These are phyloP conservation scores for Phylloporus sp. DNA, from an alignment of 768 basidiomycete genomes.

Conservation along the genomic window DNA sequence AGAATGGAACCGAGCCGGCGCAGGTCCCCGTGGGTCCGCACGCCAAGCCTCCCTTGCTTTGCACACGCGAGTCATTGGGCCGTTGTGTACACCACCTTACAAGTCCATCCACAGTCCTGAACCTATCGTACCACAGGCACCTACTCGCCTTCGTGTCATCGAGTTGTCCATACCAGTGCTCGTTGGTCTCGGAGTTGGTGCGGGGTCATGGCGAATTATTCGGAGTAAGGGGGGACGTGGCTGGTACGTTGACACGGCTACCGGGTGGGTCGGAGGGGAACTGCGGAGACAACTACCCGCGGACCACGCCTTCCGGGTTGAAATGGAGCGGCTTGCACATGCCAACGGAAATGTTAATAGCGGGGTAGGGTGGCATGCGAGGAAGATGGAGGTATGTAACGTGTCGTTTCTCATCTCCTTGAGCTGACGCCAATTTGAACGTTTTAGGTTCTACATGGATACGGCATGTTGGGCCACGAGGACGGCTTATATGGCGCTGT, in stretches of 20 bases:
- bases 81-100: conserved; percentile 76
- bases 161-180: conserved; percentile 76
- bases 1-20: conserved; percentile 44
- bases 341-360: conserved; percentile 88
- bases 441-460: conserved; percentile 73
- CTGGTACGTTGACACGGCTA: conserved; percentile 91
- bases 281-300: conserved; percentile 54
- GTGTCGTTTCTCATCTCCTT: neutral
- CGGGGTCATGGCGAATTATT: conserved; percentile 84
- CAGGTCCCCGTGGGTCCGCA: conserved; percentile 37
- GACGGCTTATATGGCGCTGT: conserved; percentile 93
- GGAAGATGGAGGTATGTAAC: conserved; percentile 93
- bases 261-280: conserved; percentile 63
- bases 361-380: conserved; percentile 90
- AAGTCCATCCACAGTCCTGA: conserved; percentile 46
- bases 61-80: conserved; percentile 73
- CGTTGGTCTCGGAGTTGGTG: conserved; percentile 68
- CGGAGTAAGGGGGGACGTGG: conserved; percentile 89
- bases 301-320: conserved; percentile 63
- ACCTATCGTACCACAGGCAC: conserved; percentile 32
- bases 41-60: conserved; percentile 72
- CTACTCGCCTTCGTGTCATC: conserved; percentile 78
- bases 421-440: conserved; percentile 1
- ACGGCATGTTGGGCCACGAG: conserved; percentile 88
- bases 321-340: conserved; percentile 67